Base-by-base conservation (phyloP, 2,329 filamentous ascomycete genomes). In the Diaporthe ilicicola region DNA sequence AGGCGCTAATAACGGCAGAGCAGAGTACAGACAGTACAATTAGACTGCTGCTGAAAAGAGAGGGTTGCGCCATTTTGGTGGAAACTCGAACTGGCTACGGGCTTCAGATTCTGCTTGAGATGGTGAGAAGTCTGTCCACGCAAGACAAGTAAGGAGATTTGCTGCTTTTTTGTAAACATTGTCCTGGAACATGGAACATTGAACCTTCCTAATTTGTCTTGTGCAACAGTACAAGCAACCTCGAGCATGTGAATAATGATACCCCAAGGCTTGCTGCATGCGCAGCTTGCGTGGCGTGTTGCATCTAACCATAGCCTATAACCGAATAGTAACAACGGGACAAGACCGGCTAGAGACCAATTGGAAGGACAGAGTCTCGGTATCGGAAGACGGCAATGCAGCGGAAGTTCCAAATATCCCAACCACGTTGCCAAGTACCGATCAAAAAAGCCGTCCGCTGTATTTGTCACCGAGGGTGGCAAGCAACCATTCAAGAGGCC, bases 291-390 rank as follows among this genome's bases (percentile, higher is more conserved):
- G 59, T 50, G 59, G 59, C 42, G 59, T 64, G 59, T 50, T 64
- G 59, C 59, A 64, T 64, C 50, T 64, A 64, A 64, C 59, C 59
- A 64, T n/a, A 64, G 59, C 59, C 59, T 64, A 64, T 50, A 44
- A 64, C 29, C 12, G 9, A 64, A 64, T 12, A 29, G 59, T 64
- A 37, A 17, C 44, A 37, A 37, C 44, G 44, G 59, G 59, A 64
- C 59, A 50, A 64, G 59, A 12, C 59, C 59, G 59, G 44, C 44
- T 64, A 64, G 29, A 64, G 32, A 12, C 44, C 29, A 50, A 37
- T 64, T 7, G 59, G 59, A 64, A 64, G 44, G 44, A 64, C 29
- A 37, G 42, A 24, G 46, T 24, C 29, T 64, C 59, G 59, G 59
- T 64, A 64, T 34, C 29, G 22, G 44, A 44, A 24, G 19, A 42